phyloP scores from a whole-genome alignment of 148 eudicot genomes.

The Oxyria digyna region DNA sequence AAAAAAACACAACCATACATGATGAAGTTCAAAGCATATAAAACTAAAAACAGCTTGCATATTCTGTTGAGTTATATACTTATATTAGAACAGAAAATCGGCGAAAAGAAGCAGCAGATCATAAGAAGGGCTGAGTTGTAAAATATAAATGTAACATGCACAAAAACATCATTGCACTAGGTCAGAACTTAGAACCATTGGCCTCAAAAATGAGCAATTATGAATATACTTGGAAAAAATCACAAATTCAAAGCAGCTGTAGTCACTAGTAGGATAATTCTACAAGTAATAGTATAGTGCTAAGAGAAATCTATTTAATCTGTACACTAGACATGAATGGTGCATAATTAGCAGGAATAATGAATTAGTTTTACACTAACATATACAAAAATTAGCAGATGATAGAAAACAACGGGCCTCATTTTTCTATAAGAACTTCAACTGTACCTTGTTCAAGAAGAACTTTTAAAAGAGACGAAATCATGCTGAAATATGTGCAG shows the following conservation, averaged over 20 bases:
- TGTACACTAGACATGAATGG: not conserved
- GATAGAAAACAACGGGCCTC: not conserved
- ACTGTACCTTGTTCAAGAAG: not conserved
- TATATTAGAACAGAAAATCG: not conserved
- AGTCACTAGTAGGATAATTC: not conserved
- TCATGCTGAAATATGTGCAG: too few relatives aligned
- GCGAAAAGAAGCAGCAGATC: not conserved
- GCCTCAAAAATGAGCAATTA: not conserved
- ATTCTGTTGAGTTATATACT: not conserved
- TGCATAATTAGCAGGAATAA: not conserved
- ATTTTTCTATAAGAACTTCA: not conserved
- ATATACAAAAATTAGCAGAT: not conserved
- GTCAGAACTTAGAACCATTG: not conserved
- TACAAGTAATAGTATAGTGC: not conserved
- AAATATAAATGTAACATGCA: not conserved
- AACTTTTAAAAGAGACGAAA: not conserved
- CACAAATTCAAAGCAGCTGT: not conserved
- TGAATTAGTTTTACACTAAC: not conserved
- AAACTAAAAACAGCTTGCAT: not conserved
- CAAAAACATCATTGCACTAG: too few relatives aligned
- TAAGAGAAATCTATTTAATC: not conserved
- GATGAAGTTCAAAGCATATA: not conserved
- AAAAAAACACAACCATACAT: not conserved
- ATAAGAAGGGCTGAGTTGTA: too few relatives aligned
- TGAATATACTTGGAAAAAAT: not conserved